phyloP scores from a whole-genome alignment of 1,284 basidiomycete genomes.

The Rhodotorula glutinis region DNA sequence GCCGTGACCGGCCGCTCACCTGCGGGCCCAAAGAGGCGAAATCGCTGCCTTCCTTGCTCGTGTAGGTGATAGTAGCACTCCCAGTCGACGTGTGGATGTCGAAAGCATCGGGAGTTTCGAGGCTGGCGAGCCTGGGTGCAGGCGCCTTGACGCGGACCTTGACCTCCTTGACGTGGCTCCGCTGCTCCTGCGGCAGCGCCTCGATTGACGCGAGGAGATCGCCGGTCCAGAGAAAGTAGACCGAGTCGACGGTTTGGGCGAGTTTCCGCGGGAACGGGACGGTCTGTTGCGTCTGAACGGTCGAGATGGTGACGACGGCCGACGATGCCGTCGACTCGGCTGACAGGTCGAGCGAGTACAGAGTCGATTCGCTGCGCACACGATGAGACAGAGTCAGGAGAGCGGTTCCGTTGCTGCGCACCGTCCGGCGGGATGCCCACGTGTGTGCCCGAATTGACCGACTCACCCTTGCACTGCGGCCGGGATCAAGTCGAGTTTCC shows the following conservation, averaged over 20 bases:
- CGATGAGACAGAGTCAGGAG: neutral
- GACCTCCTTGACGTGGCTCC: constrained; percentile 30
- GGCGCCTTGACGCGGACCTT: constrained; percentile 37
- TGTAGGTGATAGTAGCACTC: constrained; percentile 37
- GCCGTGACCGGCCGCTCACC: neutral
- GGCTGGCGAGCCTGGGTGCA: constrained; percentile 28
- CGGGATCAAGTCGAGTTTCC: constrained; percentile 54
- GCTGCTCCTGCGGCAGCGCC: constrained; percentile 34
- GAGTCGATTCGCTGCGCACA: constrained; percentile 19
- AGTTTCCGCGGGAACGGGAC: constrained; percentile 32
- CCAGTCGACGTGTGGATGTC: constrained; percentile 31
- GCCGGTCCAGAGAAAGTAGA: constrained; percentile 29
- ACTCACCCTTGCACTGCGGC: constrained; percentile 15
- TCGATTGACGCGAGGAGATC: constrained; percentile 37
- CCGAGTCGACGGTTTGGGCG: constrained; percentile 39
- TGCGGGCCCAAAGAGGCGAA: neutral
- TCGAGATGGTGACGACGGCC: constrained; percentile 28
- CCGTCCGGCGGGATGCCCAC: neutral
- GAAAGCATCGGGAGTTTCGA: constrained; percentile 33
- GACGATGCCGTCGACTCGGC: neutral
- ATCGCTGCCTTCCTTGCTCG: constrained; percentile 15
- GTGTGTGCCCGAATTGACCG: too few relatives aligned
- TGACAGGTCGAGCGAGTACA: constrained; percentile 21
- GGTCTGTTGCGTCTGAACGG: constrained; percentile 27
- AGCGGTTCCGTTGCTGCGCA: neutral